Conservation (phyloP, 108 stramenopile genomes). For the Cyclostephanos invisitatus region DNA sequence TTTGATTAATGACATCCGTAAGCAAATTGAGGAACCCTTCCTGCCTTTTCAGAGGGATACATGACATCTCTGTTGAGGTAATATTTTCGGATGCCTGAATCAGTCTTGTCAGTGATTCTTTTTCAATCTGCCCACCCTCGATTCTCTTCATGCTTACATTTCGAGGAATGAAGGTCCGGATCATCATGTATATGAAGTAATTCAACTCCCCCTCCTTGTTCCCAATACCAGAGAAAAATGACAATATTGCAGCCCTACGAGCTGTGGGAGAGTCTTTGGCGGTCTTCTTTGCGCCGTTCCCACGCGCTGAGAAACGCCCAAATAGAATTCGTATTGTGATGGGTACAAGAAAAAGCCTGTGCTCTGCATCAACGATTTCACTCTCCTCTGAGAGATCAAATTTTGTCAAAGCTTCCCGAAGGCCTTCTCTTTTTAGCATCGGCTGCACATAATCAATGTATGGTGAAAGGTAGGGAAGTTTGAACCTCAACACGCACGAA, state of each 20-base stretch:
- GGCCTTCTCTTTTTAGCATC: slow-evolving; percentile 61
- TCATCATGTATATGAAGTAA: slow-evolving; percentile 79
- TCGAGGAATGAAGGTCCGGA: slow-evolving; percentile 64
- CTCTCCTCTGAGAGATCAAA: slow-evolving; percentile 54
- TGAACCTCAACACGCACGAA: slow-evolving; percentile 63
- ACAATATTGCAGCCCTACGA: slow-evolving; percentile 72
- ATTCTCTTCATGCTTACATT: slow-evolving; percentile 27
- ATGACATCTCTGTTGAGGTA: slow-evolving; percentile 25
- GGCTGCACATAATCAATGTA: slow-evolving; percentile 56
- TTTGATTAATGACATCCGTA: slow-evolving; percentile 68
- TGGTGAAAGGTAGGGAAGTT: slow-evolving; percentile 58
- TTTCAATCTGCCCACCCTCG: slow-evolving; percentile 29
- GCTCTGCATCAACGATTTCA: slow-evolving; percentile 54
- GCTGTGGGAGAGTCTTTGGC: slow-evolving; percentile 80
- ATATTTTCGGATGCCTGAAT: slow-evolving; percentile 30
- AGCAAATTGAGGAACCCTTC: slow-evolving; percentile 85
- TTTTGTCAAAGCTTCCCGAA: slow-evolving; percentile 73
- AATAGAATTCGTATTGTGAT: slow-evolving; percentile 75
- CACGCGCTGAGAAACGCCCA: slow-evolving; percentile 67
- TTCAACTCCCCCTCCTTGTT: slow-evolving; percentile 59
- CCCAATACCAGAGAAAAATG: slow-evolving; percentile 75
- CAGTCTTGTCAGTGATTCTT: slow-evolving; percentile 17
- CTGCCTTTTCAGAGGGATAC: slow-evolving; percentile 53
- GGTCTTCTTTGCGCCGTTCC: slow-evolving; percentile 54
- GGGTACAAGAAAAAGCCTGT: slow-evolving; percentile 59